Evolutionary conservation across 108 stramenopile species (phyloP).

Genomic region (Skeletonema costatum): DNA sequence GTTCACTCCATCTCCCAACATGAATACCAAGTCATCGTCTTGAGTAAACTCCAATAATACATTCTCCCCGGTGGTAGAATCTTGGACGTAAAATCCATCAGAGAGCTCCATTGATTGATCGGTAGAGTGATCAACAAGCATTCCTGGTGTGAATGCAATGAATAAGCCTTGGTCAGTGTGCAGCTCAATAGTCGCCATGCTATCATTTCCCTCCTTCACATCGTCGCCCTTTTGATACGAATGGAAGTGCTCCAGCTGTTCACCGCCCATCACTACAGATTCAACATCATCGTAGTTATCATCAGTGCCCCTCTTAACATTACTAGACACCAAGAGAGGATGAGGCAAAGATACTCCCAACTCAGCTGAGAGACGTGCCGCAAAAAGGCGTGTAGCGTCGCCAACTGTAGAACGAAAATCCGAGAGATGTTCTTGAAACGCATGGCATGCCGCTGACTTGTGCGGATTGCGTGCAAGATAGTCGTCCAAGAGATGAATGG

Average conservation of each 20-base stretch:
- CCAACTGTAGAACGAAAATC: slow-evolving; percentile 19
- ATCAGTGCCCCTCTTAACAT: not conserved
- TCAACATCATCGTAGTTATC: slow-evolving; percentile 27
- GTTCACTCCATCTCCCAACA: slow-evolving; percentile 87
- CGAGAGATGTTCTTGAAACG: not conserved
- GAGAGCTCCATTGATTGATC: slow-evolving; percentile 7
- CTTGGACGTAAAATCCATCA: slow-evolving; percentile 39
- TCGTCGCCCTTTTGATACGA: slow-evolving; percentile 50
- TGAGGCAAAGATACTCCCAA: slow-evolving; percentile 6
- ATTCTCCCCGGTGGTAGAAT: slow-evolving; percentile 24
- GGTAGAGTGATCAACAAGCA: slow-evolving; percentile 19
- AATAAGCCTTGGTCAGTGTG: slow-evolving; percentile 84
- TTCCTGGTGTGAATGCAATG: slow-evolving; percentile 78
- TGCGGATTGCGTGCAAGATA: not conserved
- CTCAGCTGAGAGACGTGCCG: slow-evolving; percentile 21
- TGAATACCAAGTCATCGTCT: slow-evolving; percentile 66
- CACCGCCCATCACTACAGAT: slow-evolving; percentile 60
- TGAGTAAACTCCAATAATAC: slow-evolving; percentile 54
- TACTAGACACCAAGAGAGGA: slow-evolving; percentile 28
- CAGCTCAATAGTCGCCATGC: slow-evolving; percentile 58
- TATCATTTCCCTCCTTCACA: not conserved
- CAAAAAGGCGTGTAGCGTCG: slow-evolving; percentile 13
- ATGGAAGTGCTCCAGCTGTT: slow-evolving; percentile 90
- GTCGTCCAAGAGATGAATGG: slow-evolving; percentile 1
- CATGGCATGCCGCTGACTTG: not conserved